Base-by-base conservation (phyloP, 2,329 filamentous ascomycete species). In the Exophiala phaeomuriformis region DNA sequence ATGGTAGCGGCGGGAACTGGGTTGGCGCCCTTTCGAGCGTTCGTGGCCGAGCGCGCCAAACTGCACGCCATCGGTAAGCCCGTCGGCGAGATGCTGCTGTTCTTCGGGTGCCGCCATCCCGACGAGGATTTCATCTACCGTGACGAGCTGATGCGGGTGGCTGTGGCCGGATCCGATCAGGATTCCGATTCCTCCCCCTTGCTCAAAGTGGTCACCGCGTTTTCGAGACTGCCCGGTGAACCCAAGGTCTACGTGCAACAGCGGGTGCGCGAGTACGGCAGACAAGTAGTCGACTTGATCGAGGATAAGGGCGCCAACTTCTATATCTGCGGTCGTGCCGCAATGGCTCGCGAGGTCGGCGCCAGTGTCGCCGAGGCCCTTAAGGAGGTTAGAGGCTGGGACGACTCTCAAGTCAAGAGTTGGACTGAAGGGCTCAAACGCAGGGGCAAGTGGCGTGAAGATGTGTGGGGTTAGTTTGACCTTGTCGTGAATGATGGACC, bases 381-480 rank as follows among this genome's bases (percentile, higher is more conserved):
- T 58, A 65, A 55, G 46, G 60, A 56, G 27, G 58, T 60, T 35
- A 71, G 70, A 54, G 65, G 63, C n/a, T 72, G 73, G 69, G 63
- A 59, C 9, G 72, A 75, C 12, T 60, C 54, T 4, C 68, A 74
- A 42, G 66, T 71, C 9, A 72, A 72, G 50, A 66, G 68, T 47
- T 79, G 76, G 76, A 70, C 66, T 28, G 75, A 75, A 57, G 68
- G 64, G 10, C 63, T 76, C 37, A 78, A 76, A 69, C 75, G 71
- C 60, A 68, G 69, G 30, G 72, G 70, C n/a, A 77, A 76, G 62
- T 79, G 76, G 75, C 72, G 73, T 59, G 75, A 78, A 60, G 76
- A 79, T 69, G 75, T 79, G 41, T 79, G 76, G 76, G 72, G 72
- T 19, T 19, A 19, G 19, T 1, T 19, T 19, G 19, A 19, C 19